phyloP scores from a whole-genome alignment of 495 filamentous ascomycete species.

The Penicillium egyptiacum region DNA sequence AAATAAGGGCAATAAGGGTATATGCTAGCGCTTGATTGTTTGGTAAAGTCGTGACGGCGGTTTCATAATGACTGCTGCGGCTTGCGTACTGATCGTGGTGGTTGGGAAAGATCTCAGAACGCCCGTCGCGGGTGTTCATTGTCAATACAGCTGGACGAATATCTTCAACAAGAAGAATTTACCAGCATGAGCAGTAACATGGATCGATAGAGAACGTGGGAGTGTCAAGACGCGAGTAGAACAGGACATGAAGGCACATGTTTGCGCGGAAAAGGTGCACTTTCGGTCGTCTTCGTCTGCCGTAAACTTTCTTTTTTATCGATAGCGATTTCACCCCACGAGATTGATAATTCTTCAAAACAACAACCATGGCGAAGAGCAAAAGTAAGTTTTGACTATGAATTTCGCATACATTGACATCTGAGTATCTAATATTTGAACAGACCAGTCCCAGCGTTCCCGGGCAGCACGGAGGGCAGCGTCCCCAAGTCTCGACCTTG shows the following conservation, averaged over 20 bases:
- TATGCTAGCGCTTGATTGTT: conserved; percentile 31
- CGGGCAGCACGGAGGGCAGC: conserved; percentile 71
- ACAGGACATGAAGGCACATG: conserved; percentile 5
- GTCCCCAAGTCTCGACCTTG: conserved; percentile 68
- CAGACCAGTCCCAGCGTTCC: conserved; percentile 59
- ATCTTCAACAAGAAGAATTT: conserved; percentile 26
- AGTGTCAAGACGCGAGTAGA: conserved; percentile 16
- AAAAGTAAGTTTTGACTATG: conserved; percentile 36
- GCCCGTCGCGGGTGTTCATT: conserved; percentile 45
- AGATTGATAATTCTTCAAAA: conserved; percentile 25
- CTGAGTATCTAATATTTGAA: conserved; percentile 22
- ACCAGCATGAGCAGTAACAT: conserved; percentile 24
- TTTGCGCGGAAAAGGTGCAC: conserved; percentile 26
- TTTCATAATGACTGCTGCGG: conserved; percentile 38
- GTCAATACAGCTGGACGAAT: conserved; percentile 22
- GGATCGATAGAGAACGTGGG: neutral
- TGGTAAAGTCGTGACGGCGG: conserved; percentile 26
- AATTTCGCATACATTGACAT: conserved; percentile 3
- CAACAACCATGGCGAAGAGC: conserved; percentile 52
- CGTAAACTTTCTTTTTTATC: conserved; percentile 46
- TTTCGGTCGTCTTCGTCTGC: conserved; percentile 26
- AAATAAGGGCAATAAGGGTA: conserved; percentile 23
- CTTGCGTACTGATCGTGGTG: conserved; percentile 31
- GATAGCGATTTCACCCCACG: conserved; percentile 41
- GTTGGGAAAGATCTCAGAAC: conserved; percentile 35